Evolutionary conservation across 306 rosid species (phyloP).

Genomic region (Quercus parvula): DNA sequence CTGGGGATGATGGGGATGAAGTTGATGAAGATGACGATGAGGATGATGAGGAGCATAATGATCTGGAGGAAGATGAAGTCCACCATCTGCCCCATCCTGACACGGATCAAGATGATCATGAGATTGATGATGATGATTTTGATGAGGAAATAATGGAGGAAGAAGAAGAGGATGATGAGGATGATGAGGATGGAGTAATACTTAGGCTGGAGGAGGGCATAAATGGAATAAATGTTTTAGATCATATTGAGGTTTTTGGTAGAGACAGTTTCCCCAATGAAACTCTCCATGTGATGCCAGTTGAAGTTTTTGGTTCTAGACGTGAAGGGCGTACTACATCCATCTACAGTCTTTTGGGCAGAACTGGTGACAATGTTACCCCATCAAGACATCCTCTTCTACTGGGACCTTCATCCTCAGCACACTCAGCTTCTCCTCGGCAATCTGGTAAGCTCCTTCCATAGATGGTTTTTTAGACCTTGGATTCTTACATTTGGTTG

Average conservation of each 20-base stretch:
- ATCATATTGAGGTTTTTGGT: conserved; percentile 92
- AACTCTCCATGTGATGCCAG: conserved; percentile 90
- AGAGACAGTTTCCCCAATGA: conserved; percentile 89
- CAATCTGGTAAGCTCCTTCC: conserved; percentile 51
- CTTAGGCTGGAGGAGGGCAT: conserved; percentile 96
- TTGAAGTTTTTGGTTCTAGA: conserved; percentile 95
- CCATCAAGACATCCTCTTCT: conserved; percentile 89
- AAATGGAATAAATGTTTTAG: conserved; percentile 92
- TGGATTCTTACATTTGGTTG: neutral
- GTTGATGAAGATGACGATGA: conserved; percentile 83
- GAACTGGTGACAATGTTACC: conserved; percentile 73
- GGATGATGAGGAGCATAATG: conserved; percentile 91
- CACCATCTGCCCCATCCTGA: conserved; percentile 91
- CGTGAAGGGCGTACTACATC: conserved; percentile 95
- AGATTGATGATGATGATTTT: conserved; percentile 86
- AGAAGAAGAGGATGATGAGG: conserved; percentile 96
- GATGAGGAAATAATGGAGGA: conserved; percentile 94
- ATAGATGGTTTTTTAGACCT: neutral
- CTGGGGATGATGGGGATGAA: conserved; percentile 91
- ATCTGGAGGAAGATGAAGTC: conserved; percentile 81
- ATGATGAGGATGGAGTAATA: conserved; percentile 91
- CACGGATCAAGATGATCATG: conserved; percentile 94
- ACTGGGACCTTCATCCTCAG: conserved; percentile 70
- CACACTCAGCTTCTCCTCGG: conserved; percentile 41
- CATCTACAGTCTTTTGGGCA: conserved; percentile 90